Conservation (phyloP, 176 grass and related monocot species). For the Carex cristatella region DNA sequence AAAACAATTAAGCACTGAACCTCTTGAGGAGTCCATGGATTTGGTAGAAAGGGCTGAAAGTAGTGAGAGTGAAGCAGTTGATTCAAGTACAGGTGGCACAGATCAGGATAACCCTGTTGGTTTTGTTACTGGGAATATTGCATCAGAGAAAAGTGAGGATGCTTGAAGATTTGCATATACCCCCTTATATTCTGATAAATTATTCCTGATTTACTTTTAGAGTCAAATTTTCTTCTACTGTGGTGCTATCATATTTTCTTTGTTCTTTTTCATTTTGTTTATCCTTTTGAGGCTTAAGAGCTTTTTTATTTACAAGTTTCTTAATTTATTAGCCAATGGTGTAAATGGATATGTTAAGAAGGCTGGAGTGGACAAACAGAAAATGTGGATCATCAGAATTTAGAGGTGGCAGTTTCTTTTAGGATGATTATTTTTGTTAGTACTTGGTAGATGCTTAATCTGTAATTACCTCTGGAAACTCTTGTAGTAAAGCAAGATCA, state of each 20-base stretch:
- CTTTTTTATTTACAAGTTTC: neutral
- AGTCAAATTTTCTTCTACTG: neutral
- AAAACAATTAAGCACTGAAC: conserved; percentile 25
- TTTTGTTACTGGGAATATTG: conserved; percentile 14
- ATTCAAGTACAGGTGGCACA: conserved; percentile 28
- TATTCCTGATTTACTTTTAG: neutral
- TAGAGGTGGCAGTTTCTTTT: neutral
- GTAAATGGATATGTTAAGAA: neutral
- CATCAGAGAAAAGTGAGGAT: conserved; percentile 11
- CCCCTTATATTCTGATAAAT: neutral
- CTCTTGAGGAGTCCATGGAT: conserved; percentile 21
- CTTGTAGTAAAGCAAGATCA: neutral
- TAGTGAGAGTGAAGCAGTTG: conserved; percentile 14
- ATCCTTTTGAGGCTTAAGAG: neutral
- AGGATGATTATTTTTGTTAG: neutral
- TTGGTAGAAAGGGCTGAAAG: conserved; percentile 19
- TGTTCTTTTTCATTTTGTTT: neutral
- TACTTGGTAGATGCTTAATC: neutral
- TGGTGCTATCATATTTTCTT: neutral
- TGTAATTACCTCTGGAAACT: neutral
- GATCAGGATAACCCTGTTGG: conserved; percentile 7
- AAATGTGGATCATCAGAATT: neutral
- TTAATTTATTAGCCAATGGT: neutral
- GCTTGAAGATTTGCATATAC: neutral
- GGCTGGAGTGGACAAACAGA: neutral